Conservation (phyloP, 495 filamentous ascomycete species). For the Patellaria atrata region DNA sequence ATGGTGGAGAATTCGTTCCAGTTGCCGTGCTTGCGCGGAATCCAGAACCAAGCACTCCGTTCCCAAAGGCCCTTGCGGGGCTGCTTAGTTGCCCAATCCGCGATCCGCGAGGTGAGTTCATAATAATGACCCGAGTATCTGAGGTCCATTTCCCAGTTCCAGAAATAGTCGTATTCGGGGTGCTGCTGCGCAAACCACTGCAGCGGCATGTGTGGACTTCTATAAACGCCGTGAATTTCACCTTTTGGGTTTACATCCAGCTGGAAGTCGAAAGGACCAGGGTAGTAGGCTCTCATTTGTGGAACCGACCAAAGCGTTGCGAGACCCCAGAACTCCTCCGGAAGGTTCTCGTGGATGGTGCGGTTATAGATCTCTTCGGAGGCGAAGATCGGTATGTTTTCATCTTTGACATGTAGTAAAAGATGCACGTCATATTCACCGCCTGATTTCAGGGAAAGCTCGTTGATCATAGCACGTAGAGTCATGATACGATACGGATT, state of each 20-base stretch:
- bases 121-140: conserved; percentile 43
- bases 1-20: conserved; percentile 32
- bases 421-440: conserved; percentile 46
- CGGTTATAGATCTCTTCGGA: conserved; percentile 35
- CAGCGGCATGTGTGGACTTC: conserved; percentile 31
- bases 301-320: conserved; percentile 40
- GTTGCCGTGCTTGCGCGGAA: conserved; percentile 31
- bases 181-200: conserved; percentile 44
- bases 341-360: conserved; percentile 36
- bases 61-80: conserved; percentile 40
- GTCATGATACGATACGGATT: conserved; percentile 27
- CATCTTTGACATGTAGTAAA: conserved; percentile 43
- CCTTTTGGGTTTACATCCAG: conserved; percentile 25
- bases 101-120: conserved; percentile 34
- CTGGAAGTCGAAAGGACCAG: conserved; percentile 30
- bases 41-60: conserved; percentile 33
- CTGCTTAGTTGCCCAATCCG: conserved; percentile 37
- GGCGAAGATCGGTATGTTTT: conserved; percentile 37
- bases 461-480: conserved; percentile 41
- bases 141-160: conserved; percentile 50
- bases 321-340: conserved; percentile 41
- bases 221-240: conserved; percentile 27
- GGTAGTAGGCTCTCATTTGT: conserved; percentile 32
- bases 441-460: conserved; percentile 38
- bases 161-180: conserved; percentile 45